Evolutionary conservation across 2,329 filamentous ascomycete species (phyloP).

Genomic region (Nothopassalora personata): DNA sequence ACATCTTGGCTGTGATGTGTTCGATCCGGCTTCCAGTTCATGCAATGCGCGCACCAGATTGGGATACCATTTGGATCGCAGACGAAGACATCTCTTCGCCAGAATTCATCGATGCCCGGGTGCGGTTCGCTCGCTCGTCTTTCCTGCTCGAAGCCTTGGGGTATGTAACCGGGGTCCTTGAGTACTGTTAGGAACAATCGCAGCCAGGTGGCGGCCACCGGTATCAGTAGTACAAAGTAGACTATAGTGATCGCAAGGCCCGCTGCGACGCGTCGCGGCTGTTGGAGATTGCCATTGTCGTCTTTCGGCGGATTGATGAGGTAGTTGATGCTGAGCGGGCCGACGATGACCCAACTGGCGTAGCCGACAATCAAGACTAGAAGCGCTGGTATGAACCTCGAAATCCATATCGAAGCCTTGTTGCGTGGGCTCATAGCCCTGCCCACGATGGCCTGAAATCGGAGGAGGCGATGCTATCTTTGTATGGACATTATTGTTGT

Average conservation of each 20-base stretch:
- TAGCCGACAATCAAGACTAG: constrained; percentile 28
- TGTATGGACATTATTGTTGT: background rate
- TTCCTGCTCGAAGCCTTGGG: constrained; percentile 47
- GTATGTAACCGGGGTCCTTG: constrained; percentile 67
- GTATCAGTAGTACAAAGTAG: constrained; percentile 66
- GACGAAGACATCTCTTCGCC: constrained; percentile 75
- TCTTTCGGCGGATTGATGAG: constrained; percentile 50
- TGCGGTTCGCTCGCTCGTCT: constrained; percentile 40
- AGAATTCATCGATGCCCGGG: constrained; percentile 68
- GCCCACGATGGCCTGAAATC: background rate
- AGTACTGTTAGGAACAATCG: constrained; percentile 65
- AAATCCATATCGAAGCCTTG: constrained; percentile 22
- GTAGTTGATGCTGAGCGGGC: constrained; percentile 58
- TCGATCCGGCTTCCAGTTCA: constrained; percentile 82
- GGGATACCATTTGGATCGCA: constrained; percentile 81
- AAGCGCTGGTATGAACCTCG: constrained; percentile 27
- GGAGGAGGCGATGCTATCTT: background rate
- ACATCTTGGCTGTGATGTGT: constrained; percentile 82
- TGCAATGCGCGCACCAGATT: constrained; percentile 77
- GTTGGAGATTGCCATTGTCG: background rate
- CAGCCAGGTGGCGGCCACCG: constrained; percentile 62
- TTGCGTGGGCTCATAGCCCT: constrained; percentile 13
- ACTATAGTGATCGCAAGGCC: constrained; percentile 66
- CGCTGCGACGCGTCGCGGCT: constrained; percentile 45
- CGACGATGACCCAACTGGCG: constrained; percentile 28